Base-by-base conservation (phyloP, 176 grass and related monocot species). In the Dendrocalamus sinicus region DNA sequence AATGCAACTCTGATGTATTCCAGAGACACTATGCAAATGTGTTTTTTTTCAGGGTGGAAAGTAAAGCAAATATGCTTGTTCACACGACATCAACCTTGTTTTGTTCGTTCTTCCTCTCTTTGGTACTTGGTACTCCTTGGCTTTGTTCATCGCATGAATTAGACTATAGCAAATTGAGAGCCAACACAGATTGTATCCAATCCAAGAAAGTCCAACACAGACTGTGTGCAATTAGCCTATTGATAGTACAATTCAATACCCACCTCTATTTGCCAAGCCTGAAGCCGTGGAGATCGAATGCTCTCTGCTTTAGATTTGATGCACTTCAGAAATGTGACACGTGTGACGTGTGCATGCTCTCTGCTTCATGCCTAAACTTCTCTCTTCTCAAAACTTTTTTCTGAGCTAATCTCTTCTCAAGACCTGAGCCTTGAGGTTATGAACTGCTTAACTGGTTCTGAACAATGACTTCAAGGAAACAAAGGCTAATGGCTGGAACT, bases 31-130 rank as follows among this genome's bases (percentile, higher is more conserved):
- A 40, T 37, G 23, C 1, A 32, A 16, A 74, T 11, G 22, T 11
- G 22, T 10, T 50, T 83, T 43, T 46, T 61, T 73, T 43, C 26
- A 50, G 55, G 26, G 41, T 83, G 50, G 41, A 73, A 73, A 26
- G 54, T 30, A 74, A 75, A n/a, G 10, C 2, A 62, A 24, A 8
- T 11, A 12, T 13, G 11, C n/a, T 4, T 62, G 9, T 12, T 28
- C 20, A 22, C 55, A 59, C 8, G 20, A n/a, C 55, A n/a, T 59
- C 20, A 59, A 59, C 55, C 55, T 59, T 59, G 55, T 10, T 20
- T 22, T 23, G 4, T 28, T 28, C 60, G 0, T 50, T 63, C 24
- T 62, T 9, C 24, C n/a, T 5, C 5, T 61, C n/a, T 10, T 28
- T 60, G 6, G 16, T 54, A 54, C 5, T 54, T 59, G 2, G 20